These are phyloP conservation scores for Fusarium haematococcum DNA, from an alignment of 2,329 filamentous ascomycete species.

Conservation along the genomic window DNA sequence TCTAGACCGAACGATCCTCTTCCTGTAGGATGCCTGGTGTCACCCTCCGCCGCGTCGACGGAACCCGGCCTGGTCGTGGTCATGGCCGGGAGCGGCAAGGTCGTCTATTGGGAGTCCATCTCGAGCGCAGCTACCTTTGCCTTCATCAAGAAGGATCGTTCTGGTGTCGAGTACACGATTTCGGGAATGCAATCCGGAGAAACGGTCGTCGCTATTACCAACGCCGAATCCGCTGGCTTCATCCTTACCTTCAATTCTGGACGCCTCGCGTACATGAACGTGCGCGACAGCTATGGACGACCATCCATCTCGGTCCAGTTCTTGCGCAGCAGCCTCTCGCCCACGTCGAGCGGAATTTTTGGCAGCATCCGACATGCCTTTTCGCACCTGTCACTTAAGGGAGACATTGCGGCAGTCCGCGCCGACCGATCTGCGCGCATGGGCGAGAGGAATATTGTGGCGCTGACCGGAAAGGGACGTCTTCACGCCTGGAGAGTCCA, in stretches of 20 bases:
- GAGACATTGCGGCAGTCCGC: constrained; percentile 83
- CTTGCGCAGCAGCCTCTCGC: constrained; percentile 71
- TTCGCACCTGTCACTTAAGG: constrained; percentile 75
- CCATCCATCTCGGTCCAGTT: constrained; percentile 84
- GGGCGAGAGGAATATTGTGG: constrained; percentile 86
- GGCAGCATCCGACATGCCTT: constrained; percentile 84
- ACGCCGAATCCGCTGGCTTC: constrained; percentile 88
- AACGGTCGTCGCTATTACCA: constrained; percentile 79
- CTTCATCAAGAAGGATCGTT: constrained; percentile 83
- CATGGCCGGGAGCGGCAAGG: constrained; percentile 84
- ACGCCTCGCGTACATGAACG: constrained; percentile 84
- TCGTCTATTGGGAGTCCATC: constrained; percentile 96
- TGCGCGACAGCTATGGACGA: constrained; percentile 88
- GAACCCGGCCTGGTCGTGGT: constrained; percentile 90
- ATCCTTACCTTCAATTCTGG: constrained; percentile 87
- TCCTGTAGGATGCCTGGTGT: constrained; percentile 85
- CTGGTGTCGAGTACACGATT: constrained; percentile 81
- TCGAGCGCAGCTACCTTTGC: constrained; percentile 87
- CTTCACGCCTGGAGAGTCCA: constrained; percentile 91
- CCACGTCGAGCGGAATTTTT: constrained; percentile 75
- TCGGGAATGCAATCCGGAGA: constrained; percentile 83
- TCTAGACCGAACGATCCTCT: constrained; percentile 77
- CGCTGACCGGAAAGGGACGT: constrained; percentile 80
- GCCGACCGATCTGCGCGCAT: constrained; percentile 78
- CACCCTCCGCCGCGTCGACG: constrained; percentile 79